Evolutionary conservation across 345 rosid genomes (phyloP).

Genomic region (Linum trigynum): DNA sequence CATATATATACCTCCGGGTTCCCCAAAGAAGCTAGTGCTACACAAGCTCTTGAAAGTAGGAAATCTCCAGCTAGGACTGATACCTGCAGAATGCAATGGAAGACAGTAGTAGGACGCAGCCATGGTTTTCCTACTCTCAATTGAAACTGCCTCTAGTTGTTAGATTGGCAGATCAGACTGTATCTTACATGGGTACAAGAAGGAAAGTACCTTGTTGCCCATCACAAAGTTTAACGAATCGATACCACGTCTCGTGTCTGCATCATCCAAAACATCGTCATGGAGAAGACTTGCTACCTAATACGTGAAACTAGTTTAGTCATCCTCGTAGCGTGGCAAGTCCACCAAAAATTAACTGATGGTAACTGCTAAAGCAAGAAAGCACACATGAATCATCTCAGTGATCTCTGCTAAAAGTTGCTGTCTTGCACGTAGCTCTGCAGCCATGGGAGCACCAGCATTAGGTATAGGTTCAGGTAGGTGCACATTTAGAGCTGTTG

Average conservation of each 20-base stretch:
- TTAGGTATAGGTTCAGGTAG: constrained; percentile 25
- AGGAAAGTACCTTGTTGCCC: constrained; percentile 70
- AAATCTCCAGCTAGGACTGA: constrained; percentile 89
- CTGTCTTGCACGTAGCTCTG: constrained; percentile 70
- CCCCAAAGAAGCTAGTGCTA: constrained; percentile 69
- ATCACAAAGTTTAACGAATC: constrained; percentile 73
- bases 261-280: constrained; percentile 95
- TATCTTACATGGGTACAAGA: neutral
- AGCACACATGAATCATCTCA: constrained; percentile 91
- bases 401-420: constrained; percentile 80
- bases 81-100: constrained; percentile 41
- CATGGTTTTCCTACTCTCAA: too few species aligned
- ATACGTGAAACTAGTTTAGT: constrained; percentile 10
- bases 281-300: constrained; percentile 92
- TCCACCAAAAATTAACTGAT: neutral
- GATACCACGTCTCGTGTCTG: constrained; percentile 83
- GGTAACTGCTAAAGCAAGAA: constrained; percentile 1
- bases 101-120: neutral
- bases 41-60: constrained; percentile 86
- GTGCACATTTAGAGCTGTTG: constrained; percentile 55
- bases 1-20: constrained; percentile 59
- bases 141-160: neutral
- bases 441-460: constrained; percentile 16
- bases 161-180: neutral
- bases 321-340: neutral